These are phyloP conservation scores for Miamiensis avidus DNA, from an alignment of 169 alveolate genomes.

Conservation along the genomic window DNA sequence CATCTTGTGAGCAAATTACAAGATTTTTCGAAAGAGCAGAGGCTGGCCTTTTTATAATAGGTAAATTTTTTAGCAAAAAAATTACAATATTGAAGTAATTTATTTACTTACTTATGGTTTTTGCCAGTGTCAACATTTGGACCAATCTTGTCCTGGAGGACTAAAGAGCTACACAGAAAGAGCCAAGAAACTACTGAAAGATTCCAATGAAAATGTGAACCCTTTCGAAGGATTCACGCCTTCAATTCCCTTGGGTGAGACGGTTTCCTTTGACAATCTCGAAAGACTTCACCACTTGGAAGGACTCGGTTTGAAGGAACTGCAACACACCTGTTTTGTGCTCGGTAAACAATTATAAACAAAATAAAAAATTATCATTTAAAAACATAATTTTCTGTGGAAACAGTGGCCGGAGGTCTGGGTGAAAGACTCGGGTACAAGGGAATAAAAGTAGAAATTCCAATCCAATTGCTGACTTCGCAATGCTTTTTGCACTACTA, in stretches of 20 bases:
- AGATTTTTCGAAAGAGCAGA: background rate
- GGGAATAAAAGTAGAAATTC: conserved; percentile 92
- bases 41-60: background rate
- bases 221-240: conserved; percentile 87
- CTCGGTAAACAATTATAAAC: conserved; percentile 24
- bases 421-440: conserved; percentile 94
- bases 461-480: conserved; percentile 74
- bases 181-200: conserved; percentile 80
- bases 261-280: conserved; percentile 52
- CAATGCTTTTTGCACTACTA: conserved; percentile 82
- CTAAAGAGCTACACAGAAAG: conserved; percentile 80
- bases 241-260: conserved; percentile 71
- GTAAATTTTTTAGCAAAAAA: no score
- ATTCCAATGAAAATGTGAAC: conserved; percentile 83
- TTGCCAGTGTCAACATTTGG: background rate
- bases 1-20: background rate
- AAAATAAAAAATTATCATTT: no score
- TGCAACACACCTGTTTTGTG: conserved; percentile 86
- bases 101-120: background rate
- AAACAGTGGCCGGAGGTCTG: conserved; percentile 93
- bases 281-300: conserved; percentile 78
- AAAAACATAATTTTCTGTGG: no score
- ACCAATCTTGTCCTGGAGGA: conserved; percentile 86
- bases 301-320: conserved; percentile 77
- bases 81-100: background rate